These are phyloP conservation scores for Dactylellina cionopaga DNA, from an alignment of 2,329 filamentous ascomycete genomes.

Conservation along the genomic window DNA sequence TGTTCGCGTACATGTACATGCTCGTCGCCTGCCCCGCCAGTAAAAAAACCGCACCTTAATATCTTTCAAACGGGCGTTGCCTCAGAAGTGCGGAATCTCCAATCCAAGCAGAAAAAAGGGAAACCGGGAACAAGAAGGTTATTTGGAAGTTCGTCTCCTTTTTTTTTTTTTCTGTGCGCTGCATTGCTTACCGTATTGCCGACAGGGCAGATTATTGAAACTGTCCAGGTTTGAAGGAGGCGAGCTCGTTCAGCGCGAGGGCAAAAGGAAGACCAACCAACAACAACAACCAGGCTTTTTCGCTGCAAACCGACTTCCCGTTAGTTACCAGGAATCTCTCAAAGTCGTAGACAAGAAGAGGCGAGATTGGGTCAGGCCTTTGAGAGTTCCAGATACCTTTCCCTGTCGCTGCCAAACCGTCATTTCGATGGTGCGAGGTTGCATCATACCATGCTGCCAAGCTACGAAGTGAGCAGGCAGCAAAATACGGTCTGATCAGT, in stretches of 20 bases:
- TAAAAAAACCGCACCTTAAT: conserved; percentile 24
- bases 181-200: conserved; percentile 1
- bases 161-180: conserved; percentile 17
- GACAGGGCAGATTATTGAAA: conserved; percentile 44
- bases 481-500: no score
- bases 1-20: background rate
- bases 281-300: background rate
- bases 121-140: conserved; percentile 16
- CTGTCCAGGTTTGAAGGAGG: conserved; percentile 42
- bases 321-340: no score
- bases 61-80: conserved; percentile 40
- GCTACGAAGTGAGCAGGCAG: no score
- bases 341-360: background rate
- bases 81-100: conserved; percentile 14
- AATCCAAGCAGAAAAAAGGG: conserved; percentile 4
- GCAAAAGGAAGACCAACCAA: background rate
- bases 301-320: background rate
- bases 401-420: no score
- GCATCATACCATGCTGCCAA: no score
- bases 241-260: conserved; percentile 9
- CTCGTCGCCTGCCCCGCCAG: background rate
- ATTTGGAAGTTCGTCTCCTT: conserved; percentile 29
- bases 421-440: no score
- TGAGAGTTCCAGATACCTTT: background rate
- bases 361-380: conserved; percentile 33